These are phyloP conservation scores for Sphagnum tenellum DNA, from an alignment of 225 moss, liverwort and hornwort species.

Conservation along the genomic window DNA sequence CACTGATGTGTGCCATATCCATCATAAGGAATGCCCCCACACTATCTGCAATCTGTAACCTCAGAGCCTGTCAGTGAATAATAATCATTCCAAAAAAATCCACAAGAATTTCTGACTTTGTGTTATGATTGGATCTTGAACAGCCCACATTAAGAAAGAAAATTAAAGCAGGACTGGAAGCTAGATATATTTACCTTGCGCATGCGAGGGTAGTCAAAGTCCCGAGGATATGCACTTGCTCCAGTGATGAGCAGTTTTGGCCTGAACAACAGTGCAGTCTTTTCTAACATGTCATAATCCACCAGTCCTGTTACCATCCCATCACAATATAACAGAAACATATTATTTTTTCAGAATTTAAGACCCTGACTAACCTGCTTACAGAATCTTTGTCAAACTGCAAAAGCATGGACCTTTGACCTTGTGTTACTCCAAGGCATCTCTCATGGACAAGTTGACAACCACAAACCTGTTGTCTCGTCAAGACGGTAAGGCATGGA, in stretches of 20 bases:
- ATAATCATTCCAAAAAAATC: no score
- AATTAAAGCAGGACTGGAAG: background rate
- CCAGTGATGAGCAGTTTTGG: constrained; percentile 81
- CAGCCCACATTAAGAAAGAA: background rate
- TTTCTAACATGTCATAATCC: constrained; percentile 76
- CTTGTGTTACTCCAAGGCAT: background rate
- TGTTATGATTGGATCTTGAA: background rate
- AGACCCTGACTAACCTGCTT: no score
- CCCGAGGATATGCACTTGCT: constrained; percentile 84
- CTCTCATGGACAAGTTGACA: background rate
- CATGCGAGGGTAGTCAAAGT: constrained; percentile 82
- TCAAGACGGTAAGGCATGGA: constrained; percentile 88
- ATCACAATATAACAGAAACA: no score
- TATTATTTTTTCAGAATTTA: no score
- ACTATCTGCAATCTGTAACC: constrained; percentile 67
- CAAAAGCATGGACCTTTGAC: no score
- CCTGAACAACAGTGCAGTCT: constrained; percentile 59
- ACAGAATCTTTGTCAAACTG: no score
- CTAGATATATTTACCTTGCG: constrained; percentile 37
- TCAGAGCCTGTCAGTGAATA: background rate
- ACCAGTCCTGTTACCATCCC: constrained; percentile 36
- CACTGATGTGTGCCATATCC: constrained; percentile 97
- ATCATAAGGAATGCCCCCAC: constrained; percentile 88
- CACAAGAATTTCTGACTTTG: no score
- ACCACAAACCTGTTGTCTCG: constrained; percentile 49